Base-by-base conservation (phyloP, 208 protist species). In the Spironucleus salmonicida region DNA sequence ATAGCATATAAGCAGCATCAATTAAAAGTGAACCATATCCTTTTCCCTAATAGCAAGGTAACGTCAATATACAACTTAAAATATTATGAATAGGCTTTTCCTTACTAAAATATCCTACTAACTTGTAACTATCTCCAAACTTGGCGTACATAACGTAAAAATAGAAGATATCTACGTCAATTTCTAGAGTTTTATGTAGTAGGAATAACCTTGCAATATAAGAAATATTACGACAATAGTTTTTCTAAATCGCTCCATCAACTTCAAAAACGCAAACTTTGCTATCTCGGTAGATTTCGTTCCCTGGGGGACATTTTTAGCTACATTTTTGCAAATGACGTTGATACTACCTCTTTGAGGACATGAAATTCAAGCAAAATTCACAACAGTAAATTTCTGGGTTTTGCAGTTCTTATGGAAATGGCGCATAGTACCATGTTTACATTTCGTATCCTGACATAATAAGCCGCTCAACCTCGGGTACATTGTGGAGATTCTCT, bases 131-230 rank as follows among this genome's bases (percentile, higher is more conserved):
- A 35, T 71, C 64, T 19, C 38, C 38, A 15, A 38, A 15, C 38
- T 71, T 71, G 9, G 64, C 64, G 45, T 49, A 71, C 64, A 71
- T 57, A 7, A 71, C 64, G 38, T 71, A 71, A 71, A 71, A 71
- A 35, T 49, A 19, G 64, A 71, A 71, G 64, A 71, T 45, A 49
- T 71, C 64, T 32, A 49, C 40, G n/a, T 71, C 64, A 32, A 38
- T 45, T n/a, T 49, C 38, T 15, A 71, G 38, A 7, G 64, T 57
- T 49, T 71, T 71, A n/a, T 71, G 64, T 35, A 45, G 64, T n/a
- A 71, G n/a, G 64, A 71, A 71, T 9, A 71, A 19, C 15, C 64
- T n/a, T 15, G 64, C 64, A 4, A 71, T n/a, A 49, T 42, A 38
- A 35, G 32, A 45, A 11, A 71, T 71, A n/a, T 71, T 71, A 27